Evolutionary conservation across 768 basidiomycete species (phyloP).

Genomic region (Mycena rebaudengoi): DNA sequence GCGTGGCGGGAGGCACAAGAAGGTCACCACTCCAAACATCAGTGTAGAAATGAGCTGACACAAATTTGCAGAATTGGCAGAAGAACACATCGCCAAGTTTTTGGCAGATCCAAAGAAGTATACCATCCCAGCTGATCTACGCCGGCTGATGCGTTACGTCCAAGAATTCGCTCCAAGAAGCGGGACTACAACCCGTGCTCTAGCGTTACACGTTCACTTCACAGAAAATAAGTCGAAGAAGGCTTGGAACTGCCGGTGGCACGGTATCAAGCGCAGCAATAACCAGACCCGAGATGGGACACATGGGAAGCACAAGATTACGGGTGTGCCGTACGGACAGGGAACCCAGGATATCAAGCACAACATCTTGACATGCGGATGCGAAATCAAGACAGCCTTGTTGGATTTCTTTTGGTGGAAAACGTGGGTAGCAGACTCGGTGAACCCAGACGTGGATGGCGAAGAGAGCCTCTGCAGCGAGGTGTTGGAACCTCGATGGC

Average conservation of each 20-base stretch:
- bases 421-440: constrained; percentile 5
- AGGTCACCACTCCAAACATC: neutral
- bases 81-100: neutral
- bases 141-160: neutral
- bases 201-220: neutral
- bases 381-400: neutral
- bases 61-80: neutral
- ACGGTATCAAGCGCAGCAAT: neutral
- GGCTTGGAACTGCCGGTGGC: neutral
- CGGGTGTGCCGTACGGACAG: neutral
- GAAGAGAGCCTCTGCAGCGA: neutral
- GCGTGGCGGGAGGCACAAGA: neutral
- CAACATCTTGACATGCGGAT: constrained; percentile 10
- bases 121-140: neutral
- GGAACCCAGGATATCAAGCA: no score
- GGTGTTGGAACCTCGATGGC: neutral
- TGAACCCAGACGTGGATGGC: neutral
- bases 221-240: neutral
- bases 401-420: constrained; percentile 13
- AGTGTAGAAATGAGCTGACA: neutral
- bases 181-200: neutral
- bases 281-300: neutral
- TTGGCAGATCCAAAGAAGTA: neutral
- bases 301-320: neutral
- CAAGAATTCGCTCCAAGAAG: neutral